phyloP scores from a whole-genome alignment of 345 rosid species.

The Heritiera fomes region DNA sequence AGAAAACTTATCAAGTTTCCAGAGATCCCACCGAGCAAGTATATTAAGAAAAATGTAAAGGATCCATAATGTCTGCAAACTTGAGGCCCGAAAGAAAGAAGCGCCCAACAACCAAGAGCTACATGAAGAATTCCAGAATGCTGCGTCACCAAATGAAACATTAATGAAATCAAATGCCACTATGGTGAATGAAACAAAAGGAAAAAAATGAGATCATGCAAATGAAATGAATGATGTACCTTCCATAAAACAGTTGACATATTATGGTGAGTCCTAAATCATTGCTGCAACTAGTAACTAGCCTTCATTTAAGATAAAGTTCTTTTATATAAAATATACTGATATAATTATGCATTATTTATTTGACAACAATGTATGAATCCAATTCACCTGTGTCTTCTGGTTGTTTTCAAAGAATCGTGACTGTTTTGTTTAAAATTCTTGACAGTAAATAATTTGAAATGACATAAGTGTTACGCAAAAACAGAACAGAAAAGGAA shows the following conservation, averaged over 20 bases:
- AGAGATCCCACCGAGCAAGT: conserved; percentile 81
- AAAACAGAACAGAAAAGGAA: conserved; percentile 47
- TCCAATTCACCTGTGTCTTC: neutral
- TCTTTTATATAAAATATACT: too few species aligned
- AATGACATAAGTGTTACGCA: neutral
- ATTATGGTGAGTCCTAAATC: neutral
- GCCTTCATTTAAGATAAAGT: neutral
- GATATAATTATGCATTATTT: neutral
- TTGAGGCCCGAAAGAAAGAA: conserved; percentile 73
- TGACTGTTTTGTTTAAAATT: neutral
- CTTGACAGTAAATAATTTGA: neutral
- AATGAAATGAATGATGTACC: conserved; percentile 5
- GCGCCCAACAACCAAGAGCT: conserved; percentile 81
- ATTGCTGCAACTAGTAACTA: neutral
- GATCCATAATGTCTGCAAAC: conserved; percentile 77
- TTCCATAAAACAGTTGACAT: neutral
- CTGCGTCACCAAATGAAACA: conserved; percentile 39
- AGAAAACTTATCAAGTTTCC: conserved; percentile 90
- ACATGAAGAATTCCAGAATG: conserved; percentile 77
- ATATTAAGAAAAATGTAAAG: conserved; percentile 70
- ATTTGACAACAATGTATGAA: neutral
- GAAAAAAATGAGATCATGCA: neutral
- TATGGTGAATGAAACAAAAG: neutral
- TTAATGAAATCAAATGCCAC: neutral
- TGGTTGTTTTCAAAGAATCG: neutral